Base-by-base conservation (phyloP, 1,284 basidiomycete species). In the Puccinia polysora region DNA sequence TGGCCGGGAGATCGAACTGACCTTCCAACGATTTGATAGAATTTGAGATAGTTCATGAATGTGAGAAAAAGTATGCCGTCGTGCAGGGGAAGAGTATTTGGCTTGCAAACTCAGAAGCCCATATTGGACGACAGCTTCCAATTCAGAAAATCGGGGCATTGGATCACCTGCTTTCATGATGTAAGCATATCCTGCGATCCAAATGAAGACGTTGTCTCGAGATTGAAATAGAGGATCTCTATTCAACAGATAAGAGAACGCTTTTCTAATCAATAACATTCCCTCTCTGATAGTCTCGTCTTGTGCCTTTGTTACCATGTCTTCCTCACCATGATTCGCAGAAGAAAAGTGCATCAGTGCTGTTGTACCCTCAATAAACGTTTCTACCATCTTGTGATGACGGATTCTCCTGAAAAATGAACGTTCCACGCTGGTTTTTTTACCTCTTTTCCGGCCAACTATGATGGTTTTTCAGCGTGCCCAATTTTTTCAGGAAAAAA, bases 61-160 rank as follows among this genome's bases (percentile, higher is more conserved):
- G 14, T 38, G 28, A 25, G 5, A 14, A 59, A 20, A 36, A 40
- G 43, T 23, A 30, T 5, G 4, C 47, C 4, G 5, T 23, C 4
- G 55, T 4, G 2, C 18, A 8, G 14, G n/a, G 20, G 32, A 5
- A 20, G 30, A 30, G 30, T 58, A 58, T 30, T 38, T 58, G 7
- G 55, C 34, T n/a, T 58, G 32, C 1, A 58, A 36, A 38, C 55
- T 58, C 25, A n/a, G 2, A n/a, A 58, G 55, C 6, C 55, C 55
- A 38, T 58, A 38, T 38, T 38, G 55, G 8, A 58, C 55, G 32
- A 20, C 55, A 28, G 55, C 10, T 58, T 58, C 55, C 25, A 58
- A 14, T 23, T 58, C 12, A 7, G 6, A 2, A 58, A 36, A 15
- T 36, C 55, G 34, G 23, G 55, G 55, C 2, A 20, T 38, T 1